Percentiles rank a stretch among this genome's conserved stretches.
phyloP scores from a whole-genome alignment of 495 filamentous ascomycete species.

The Talaromyces adpressus region DNA sequence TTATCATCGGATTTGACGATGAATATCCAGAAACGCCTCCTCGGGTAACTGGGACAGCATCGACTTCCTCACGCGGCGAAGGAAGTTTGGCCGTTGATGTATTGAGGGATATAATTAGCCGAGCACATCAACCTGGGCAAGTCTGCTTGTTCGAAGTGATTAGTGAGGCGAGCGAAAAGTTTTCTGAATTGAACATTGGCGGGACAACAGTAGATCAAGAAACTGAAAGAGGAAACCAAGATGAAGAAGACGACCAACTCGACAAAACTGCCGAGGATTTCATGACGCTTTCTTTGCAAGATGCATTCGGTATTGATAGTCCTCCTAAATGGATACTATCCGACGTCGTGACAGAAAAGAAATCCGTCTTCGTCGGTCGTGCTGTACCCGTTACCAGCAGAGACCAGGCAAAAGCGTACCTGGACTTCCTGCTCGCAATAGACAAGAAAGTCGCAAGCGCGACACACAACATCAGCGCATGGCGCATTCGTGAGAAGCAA shows the following conservation, averaged over 20 bases:
- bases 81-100: constrained; percentile 60
- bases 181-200: constrained; percentile 41
- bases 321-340: constrained; percentile 65
- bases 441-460: constrained; percentile 79
- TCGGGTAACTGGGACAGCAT: constrained; percentile 55
- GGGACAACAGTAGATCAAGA: constrained; percentile 11
- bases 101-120: constrained; percentile 56
- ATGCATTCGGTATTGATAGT: constrained; percentile 28
- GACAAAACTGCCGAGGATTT: constrained; percentile 16
- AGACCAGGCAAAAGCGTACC: constrained; percentile 57
- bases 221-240: not conserved
- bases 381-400: constrained; percentile 58
- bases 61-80: constrained; percentile 49
- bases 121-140: constrained; percentile 61
- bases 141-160: constrained; percentile 87
- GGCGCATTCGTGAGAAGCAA: constrained; percentile 47
- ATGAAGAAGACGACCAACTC: constrained; percentile 10
- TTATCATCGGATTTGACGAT: constrained; percentile 59
- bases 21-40: constrained; percentile 70
- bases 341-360: constrained; percentile 66
- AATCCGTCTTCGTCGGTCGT: constrained; percentile 81
- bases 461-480: constrained; percentile 84
- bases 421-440: constrained; percentile 65
- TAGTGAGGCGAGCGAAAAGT: constrained; percentile 44
- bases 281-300: constrained; percentile 23